Evolutionary conservation across 1,139 yeast species (phyloP).

Genomic region (Debaryomycetaceae sp.): DNA sequence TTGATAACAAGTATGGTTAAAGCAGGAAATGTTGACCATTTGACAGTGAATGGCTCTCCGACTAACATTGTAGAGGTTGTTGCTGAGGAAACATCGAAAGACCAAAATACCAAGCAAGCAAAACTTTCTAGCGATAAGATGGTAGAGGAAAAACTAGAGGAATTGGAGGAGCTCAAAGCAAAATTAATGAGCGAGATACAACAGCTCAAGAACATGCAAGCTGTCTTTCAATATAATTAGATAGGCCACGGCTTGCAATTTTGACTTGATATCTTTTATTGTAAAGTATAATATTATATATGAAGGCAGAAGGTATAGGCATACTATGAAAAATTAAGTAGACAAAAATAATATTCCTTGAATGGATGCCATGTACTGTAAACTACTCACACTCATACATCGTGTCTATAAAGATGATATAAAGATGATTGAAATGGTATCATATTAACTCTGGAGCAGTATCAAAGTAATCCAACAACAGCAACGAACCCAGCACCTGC

Average conservation of each 20-base stretch:
- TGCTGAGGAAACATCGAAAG: not conserved
- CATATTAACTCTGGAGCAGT: conserved; percentile 28
- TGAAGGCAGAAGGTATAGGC: not conserved
- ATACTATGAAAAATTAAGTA: not conserved
- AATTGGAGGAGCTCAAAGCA: conserved; percentile 13
- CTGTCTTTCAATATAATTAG: not conserved
- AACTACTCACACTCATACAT: not conserved
- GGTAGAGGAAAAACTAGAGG: conserved; percentile 10
- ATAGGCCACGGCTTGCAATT: too few relatives aligned
- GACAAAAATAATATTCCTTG: not conserved
- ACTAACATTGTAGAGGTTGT: conserved; percentile 3
- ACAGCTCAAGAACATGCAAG: conserved; percentile 5
- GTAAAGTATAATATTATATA: not conserved
- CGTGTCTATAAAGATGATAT: not conserved
- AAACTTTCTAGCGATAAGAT: not conserved
- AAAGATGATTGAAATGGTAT: conserved; percentile 1
- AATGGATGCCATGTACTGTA: not conserved
- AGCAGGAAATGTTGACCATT: conserved; percentile 33
- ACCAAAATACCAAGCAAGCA: conserved; percentile 1
- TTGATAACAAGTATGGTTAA: conserved; percentile 71
- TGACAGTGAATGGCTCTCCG: conserved; percentile 4
- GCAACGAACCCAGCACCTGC: conserved; percentile 25
- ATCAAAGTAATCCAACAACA: conserved; percentile 30
- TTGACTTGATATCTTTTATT: too few relatives aligned
- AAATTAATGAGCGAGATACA: conserved; percentile 12